These are phyloP conservation scores for Ophiocordyceps camponoti-saundersi DNA, from an alignment of 2,329 filamentous ascomycete genomes.

Conservation along the genomic window DNA sequence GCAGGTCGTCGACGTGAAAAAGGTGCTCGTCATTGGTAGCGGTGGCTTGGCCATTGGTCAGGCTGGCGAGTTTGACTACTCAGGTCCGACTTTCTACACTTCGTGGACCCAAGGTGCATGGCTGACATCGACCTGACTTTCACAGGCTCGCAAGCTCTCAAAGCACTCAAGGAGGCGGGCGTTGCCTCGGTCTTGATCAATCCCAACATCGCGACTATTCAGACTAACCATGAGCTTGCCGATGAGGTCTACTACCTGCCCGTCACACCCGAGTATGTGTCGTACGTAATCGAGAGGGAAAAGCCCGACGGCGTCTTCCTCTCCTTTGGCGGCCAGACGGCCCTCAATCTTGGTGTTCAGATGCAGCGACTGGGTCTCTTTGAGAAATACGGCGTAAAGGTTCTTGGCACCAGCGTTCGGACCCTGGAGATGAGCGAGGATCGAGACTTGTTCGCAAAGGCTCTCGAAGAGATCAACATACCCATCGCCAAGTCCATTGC, in stretches of 20 bases:
- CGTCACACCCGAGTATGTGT: constrained; percentile 90
- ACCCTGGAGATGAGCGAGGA: constrained; percentile 98
- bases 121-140: too few relatives aligned
- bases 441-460: constrained; percentile 88
- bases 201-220: constrained; percentile 96
- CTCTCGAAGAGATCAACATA: constrained; percentile 96
- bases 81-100: constrained; percentile 84
- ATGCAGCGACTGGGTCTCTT: constrained; percentile 76
- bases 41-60: constrained; percentile 94
- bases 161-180: constrained; percentile 91
- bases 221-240: constrained; percentile 91
- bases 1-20: constrained; percentile 78
- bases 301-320: constrained; percentile 92
- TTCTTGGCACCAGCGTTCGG: constrained; percentile 89
- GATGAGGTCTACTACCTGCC: constrained; percentile 99
- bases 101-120: constrained; percentile 68
- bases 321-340: constrained; percentile 95
- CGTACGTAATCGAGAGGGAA: constrained; percentile 92
- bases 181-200: constrained; percentile 98
- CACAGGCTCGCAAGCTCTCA: constrained; percentile 59
- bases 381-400: constrained; percentile 76
- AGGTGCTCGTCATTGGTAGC: constrained; percentile 90
- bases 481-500: constrained; percentile 98
- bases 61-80: constrained; percentile 97
- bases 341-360: constrained; percentile 85